Percentiles rank a stretch among this genome's conserved stretches.
These are phyloP conservation scores for Dioscorea dumetorum DNA, from an alignment of 106 monocot genomes.

Conservation along the genomic window DNA sequence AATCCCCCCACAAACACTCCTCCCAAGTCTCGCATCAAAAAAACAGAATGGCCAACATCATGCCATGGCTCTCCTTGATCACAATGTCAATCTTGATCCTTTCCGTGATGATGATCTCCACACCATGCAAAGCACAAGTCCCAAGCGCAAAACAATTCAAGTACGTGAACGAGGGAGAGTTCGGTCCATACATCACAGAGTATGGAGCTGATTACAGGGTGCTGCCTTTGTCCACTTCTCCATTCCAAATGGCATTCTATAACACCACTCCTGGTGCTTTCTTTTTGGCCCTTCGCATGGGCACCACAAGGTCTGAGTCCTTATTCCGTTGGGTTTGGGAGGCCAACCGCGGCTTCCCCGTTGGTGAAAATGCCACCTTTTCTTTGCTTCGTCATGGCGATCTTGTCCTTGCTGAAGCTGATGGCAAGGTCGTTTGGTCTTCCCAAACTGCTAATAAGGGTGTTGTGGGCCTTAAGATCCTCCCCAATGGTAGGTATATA, in stretches of 20 bases:
- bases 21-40: too few relatives aligned
- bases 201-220: constrained; percentile 60
- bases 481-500: constrained; percentile 33
- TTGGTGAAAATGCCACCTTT: constrained; percentile 41
- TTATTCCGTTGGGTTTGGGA: constrained; percentile 55
- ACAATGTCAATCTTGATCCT: constrained; percentile 16
- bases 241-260: constrained; percentile 55
- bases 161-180: constrained; percentile 64
- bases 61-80: too few relatives aligned
- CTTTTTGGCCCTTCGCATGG: constrained; percentile 60
- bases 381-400: constrained; percentile 4
- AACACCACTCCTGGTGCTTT: constrained; percentile 44
- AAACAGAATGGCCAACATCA: constrained; percentile 2
- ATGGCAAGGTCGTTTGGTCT: constrained; percentile 46
- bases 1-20: too few relatives aligned
- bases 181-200: constrained; percentile 58
- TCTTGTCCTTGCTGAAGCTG: not conserved
- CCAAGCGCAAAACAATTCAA: constrained; percentile 34
- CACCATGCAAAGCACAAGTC: constrained; percentile 5
- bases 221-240: constrained; percentile 29
- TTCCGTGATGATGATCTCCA: constrained; percentile 5
- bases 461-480: constrained; percentile 26
- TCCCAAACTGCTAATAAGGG: constrained; percentile 44
- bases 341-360: constrained; percentile 48
- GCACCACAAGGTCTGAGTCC: constrained; percentile 33